phyloP scores from a whole-genome alignment of 2,329 filamentous ascomycete species.

The Claviceps sp. region DNA sequence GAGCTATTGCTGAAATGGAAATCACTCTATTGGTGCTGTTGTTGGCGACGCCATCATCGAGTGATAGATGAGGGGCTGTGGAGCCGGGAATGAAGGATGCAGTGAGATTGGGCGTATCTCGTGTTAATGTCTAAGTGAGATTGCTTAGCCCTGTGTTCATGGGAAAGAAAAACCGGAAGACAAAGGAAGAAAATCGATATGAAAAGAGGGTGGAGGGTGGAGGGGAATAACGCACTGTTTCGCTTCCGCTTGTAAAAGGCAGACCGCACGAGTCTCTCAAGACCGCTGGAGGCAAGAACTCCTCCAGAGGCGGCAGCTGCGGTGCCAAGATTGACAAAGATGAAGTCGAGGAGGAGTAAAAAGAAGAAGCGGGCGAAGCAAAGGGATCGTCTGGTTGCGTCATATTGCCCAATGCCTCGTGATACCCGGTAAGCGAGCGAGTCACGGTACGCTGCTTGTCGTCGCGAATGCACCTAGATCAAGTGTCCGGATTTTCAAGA shows the following conservation, averaged over 20 bases:
- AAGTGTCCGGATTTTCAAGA: no score
- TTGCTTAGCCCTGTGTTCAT: no score
- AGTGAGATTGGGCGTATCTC: constrained; percentile 6
- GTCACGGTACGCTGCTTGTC: neutral
- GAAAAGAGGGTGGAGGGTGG: neutral
- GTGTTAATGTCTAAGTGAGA: constrained; percentile 18
- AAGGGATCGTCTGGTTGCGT: neutral
- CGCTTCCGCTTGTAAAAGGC: constrained; percentile 12
- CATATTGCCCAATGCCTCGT: neutral
- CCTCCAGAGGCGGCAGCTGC: neutral
- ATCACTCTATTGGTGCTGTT: no score
- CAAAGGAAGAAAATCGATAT: neutral
- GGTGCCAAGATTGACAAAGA: neutral
- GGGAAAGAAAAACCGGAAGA: neutral
- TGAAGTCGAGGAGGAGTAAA: neutral
- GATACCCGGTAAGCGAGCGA: neutral
- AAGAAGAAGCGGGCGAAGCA: neutral
- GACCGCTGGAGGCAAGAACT: constrained; percentile 6
- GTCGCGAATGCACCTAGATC: no score
- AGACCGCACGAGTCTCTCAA: constrained; percentile 7
- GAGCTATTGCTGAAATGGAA: constrained; percentile 20
- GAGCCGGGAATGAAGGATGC: constrained; percentile 20
- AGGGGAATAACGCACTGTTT: constrained; percentile 13
- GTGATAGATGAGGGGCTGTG: neutral
- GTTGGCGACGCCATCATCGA: constrained; percentile 14